Base-by-base conservation (phyloP, 805 yeast species). In the Naumovozyma castellii region DNA sequence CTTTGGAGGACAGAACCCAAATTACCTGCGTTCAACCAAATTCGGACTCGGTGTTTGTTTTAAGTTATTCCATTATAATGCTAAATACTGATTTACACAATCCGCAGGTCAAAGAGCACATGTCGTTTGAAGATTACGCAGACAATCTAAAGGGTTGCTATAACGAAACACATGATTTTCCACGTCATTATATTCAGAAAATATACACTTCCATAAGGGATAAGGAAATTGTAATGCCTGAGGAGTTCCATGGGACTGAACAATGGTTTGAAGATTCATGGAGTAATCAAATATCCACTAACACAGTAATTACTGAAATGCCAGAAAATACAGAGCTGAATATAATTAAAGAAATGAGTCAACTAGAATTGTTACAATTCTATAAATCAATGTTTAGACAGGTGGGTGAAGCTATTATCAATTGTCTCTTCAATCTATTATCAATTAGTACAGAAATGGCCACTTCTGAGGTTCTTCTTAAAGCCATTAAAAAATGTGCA, bases 151-250 rank as follows among this genome's bases (percentile, higher is more conserved):
- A 84, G 46, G 94, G 94, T 8, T 81, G 84, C 18, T 78, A 80
- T 51, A 80, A 78, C 45, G 15, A 13, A 29, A 73, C 75, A 12
- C 70, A 72, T 30, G 88, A 87, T 60, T 87, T 84, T 64, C 87
- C 92, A 2, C 72, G 71, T 18, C 86, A 94, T 82, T 88, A 85
- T 54, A 67, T 88, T 45, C 76, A 78, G 41, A 82, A 75, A 46
- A 85, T 88, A 18, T 90, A 83, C 61, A 65, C 72, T 18, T 81
- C 94, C 2, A 87, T 90, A 40, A 72, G 75, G 44, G 84, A 79
- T 38, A 74, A 81, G 38, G 98, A 90, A 59, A 90, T 90, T 46
- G 85, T 90, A 35, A 84, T 92, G 87, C 97, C 97, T 0, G 97
- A 90, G 50, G 97, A 90, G 54, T 96, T 88, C 50, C 92, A 85